phyloP scores from a whole-genome alignment of 768 basidiomycete genomes.

The Russula abietina region DNA sequence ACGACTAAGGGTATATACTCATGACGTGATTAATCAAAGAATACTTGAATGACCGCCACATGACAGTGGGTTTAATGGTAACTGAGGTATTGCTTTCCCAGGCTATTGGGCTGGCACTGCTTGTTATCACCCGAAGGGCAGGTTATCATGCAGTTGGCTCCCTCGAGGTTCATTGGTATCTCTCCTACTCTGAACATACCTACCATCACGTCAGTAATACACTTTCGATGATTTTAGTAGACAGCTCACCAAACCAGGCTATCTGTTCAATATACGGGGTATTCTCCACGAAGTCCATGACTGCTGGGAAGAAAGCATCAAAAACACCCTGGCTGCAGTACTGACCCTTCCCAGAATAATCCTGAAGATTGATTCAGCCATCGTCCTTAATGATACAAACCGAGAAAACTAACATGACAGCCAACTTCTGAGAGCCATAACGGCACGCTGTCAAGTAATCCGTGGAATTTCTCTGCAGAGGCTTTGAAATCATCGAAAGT shows the following conservation, averaged over 20 bases:
- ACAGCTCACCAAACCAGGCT: constrained; percentile 56
- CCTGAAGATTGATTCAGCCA: constrained; percentile 32
- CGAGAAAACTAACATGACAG: constrained; percentile 40
- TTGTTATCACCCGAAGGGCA: background rate
- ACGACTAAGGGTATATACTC: background rate
- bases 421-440: constrained; percentile 71
- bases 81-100: constrained; percentile 47
- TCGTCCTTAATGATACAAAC: background rate
- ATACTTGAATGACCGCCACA: background rate
- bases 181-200: constrained; percentile 52
- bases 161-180: constrained; percentile 42
- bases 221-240: background rate
- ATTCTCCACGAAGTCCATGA: constrained; percentile 38
- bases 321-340: constrained; percentile 32
- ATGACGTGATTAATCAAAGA: background rate
- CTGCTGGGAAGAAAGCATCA: background rate
- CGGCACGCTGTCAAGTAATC: constrained; percentile 34
- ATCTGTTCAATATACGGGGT: constrained; percentile 39
- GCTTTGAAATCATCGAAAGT: constrained; percentile 42
- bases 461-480: constrained; percentile 46
- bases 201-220: constrained; percentile 1
- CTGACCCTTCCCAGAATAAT: constrained; percentile 43
- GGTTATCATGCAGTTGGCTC: constrained; percentile 33
- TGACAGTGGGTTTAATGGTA: no score
- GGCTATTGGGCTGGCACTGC: constrained; percentile 37